Evolutionary conservation across 306 rosid species (phyloP), one percentile per base, ranked within the genome.

Genomic region (Carpinus viminea): DNA sequence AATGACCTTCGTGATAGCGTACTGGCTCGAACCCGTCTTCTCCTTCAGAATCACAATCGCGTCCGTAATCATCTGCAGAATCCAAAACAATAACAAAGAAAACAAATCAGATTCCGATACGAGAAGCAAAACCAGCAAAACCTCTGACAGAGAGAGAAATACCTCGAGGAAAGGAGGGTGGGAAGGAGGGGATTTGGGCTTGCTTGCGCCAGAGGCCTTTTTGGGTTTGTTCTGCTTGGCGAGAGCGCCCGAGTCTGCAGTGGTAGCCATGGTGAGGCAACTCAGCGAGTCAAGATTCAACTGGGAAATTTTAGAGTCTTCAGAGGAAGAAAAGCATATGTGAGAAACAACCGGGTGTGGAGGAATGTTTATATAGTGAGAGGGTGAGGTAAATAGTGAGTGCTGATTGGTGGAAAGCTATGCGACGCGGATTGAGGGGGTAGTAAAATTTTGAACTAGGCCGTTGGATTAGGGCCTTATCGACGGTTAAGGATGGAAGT

Each of bases 1-100:
- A 15, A 89, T 85, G 75, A 87, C 88, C 76, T 89, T 93, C 0
- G 97, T 80, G 13, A 96, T 90, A 59, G 99, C 99, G 18, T 90
- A 83, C 85, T 93, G 99, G 74, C 99, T 96, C n/a, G 99, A 96
- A 61, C 99, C 99, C 0, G 89, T 90, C 71, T 92, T 90, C 82
- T 96, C 99, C 28, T 96, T 93, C 50, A 96, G 66, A 34, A 83
- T 57, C 28, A 75, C 77, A 26, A 96, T 90, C 10, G 99, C 99
- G 2, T 91, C 97, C 15, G 75, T 77, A 48, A 93, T 85, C 99
- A 96, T 96, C 99, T 96, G 17, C 50, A 75, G 4, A 9, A 45
- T 5, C 20, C 34, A 0, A 47, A 17, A 20, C 24, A 36, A 13
- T 0, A 12, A 7, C 68, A 3, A 0, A 36, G 18, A 21, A 28